These are phyloP conservation scores for Vitis riparia DNA, from an alignment of 164 flowering plant species.

Conservation along the genomic window DNA sequence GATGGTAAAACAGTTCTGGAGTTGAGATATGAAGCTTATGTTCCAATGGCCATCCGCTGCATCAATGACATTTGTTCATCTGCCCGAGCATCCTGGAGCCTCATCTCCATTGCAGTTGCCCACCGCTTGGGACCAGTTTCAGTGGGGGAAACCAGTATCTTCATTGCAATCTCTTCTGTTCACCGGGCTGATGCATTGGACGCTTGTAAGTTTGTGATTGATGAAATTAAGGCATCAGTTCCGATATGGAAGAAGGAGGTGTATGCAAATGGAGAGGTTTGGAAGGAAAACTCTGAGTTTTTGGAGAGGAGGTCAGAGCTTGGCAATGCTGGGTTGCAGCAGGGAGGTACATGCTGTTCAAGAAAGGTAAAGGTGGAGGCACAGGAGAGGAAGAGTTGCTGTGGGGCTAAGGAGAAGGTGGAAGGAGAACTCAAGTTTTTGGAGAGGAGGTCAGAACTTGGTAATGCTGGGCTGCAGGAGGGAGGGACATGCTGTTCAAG, in stretches of 20 bases:
- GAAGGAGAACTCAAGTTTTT: slow-evolving; percentile 92
- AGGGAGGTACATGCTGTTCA: no score
- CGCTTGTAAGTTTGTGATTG: slow-evolving; percentile 82
- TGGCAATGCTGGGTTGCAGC: no score
- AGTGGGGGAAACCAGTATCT: slow-evolving; percentile 85
- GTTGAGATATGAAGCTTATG: slow-evolving; percentile 87
- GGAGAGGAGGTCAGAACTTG: slow-evolving; percentile 52
- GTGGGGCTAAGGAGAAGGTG: slow-evolving; percentile 23
- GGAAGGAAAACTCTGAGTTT: no score
- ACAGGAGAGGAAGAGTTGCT: no score
- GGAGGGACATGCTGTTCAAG: background rate
- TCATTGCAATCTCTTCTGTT: slow-evolving; percentile 77
- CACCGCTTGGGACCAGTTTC: slow-evolving; percentile 82
- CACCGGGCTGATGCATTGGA: slow-evolving; percentile 82
- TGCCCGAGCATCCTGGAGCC: slow-evolving; percentile 66
- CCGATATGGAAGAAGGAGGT: no score
- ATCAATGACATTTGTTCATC: slow-evolving; percentile 64
- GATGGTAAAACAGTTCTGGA: slow-evolving; percentile 82
- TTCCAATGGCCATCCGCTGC: slow-evolving; percentile 79
- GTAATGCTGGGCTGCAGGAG: slow-evolving; percentile 1
- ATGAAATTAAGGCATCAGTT: slow-evolving; percentile 90
- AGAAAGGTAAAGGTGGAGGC: no score
- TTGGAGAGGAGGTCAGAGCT: no score
- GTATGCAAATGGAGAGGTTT: no score
- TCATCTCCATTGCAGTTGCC: slow-evolving; percentile 67